Base-by-base conservation (phyloP, 208 protist species). In the Trypanosoma boissoni region DNA sequence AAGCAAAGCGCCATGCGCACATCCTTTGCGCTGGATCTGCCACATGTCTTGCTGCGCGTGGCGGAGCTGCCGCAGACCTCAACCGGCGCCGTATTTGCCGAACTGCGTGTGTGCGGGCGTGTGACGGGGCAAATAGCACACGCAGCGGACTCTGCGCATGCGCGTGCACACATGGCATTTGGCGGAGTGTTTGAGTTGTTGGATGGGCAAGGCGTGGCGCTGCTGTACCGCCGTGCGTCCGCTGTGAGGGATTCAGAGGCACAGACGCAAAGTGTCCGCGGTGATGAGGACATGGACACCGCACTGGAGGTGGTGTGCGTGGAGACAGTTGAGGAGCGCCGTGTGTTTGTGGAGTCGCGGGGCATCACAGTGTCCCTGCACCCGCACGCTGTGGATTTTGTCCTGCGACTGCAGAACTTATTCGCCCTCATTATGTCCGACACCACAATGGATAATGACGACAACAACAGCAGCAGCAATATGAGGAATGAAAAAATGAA, bases 391-490 rank as follows among this genome's bases (percentile, higher is more conserved):
- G 48, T 71, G 14, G 56, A 71, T 44, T 71, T 59, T 64, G 48
- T 58, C 4, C 37, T 71, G 8, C 34, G 10, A n/a, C 64, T 71
- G 48, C 57, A 71, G n/a, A 71, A 64, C 18, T 37, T 64, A 44
- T 49, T 71, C 43, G 26, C 23, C n/a, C n/a, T n/a, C n/a, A n/a
- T n/a, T n/a, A n/a, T n/a, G n/a, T n/a, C n/a, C n/a, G n/a, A n/a
- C n/a, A n/a, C n/a, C n/a, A n/a, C n/a, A n/a, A n/a, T n/a, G n/a
- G 2, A 18, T 10, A 44, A 60, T 29, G 2, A 50, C 24, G 24
- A 7, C 3, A 26, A 20, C 12, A 28, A 9, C 7, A 52, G 20
- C 6, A 36, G 9, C 2, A 64, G 32, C 43, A 49, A 8, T 29
- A 24, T 44, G n/a, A n/a, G n/a, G n/a, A n/a, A 16, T 20, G 2